Evolutionary conservation across 768 basidiomycete species (phyloP), one percentile per base, ranked within the genome.

Genomic region (Podaxis sp.): DNA sequence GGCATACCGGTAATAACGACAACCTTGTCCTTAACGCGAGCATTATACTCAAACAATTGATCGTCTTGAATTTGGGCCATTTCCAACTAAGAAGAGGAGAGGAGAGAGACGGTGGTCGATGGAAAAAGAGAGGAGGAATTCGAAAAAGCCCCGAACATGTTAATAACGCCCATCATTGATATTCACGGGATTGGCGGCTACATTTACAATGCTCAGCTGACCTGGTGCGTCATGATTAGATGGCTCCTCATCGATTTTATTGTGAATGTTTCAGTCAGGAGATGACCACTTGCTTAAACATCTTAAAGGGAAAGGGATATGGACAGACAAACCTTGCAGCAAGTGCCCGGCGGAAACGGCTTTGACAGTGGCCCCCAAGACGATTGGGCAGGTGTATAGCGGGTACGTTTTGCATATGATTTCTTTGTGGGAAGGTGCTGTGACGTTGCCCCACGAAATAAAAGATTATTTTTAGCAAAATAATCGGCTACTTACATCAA

Each of bases 1-100:
- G 9, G 53, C 57, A 14, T 44, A 81, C 83, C 83, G 55, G 83
- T 85, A 40, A 85, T 81, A 21, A 85, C 58, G 6, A 83, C 79
- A 5, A 82, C 80, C 57, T 79, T 79, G 54, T 73, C 80, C 53
- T 72, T 73, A 47, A 78, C 73, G 52, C 80, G 75, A 37, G 68
- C 65, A 5, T 75, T 72, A 61, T 81, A 64, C 4, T 72, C 62
- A 68, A 77, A 76, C 6, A 85, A 76, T 40, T 77, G 68, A 32
- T 79, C 74, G 65, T 85, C 82, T 4, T 75, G 68, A 59, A 84
- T 77, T 18, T 71, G 62, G 54, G 77, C 72, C 82, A 83, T 83
- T 4, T 44, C n/a, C 42, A 35, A 23, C 16, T 14, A 16, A 21
- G 21, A 50, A 52, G 37, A 44, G n/a, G 13, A 51, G 16, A 10